A percentile compares a stretch with the other conserved stretches of the same genome.
Evolutionary conservation across 2,329 filamentous ascomycete species (phyloP).

Genomic region (Calonectria henricotiae): DNA sequence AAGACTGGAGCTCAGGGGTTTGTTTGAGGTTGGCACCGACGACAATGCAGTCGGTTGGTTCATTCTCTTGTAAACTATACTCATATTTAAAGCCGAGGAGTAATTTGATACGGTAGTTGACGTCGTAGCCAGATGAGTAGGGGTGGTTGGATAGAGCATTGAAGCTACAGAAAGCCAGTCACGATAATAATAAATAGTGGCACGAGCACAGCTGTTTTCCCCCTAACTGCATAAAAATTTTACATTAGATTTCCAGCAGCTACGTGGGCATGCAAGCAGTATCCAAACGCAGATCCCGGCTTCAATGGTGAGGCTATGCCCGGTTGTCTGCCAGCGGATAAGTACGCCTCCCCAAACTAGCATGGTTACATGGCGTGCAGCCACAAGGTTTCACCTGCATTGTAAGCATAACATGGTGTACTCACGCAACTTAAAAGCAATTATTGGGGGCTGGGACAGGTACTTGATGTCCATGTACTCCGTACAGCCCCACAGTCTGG

Average conservation of each 20-base stretch:
- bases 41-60: neutral
- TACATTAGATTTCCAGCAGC: neutral
- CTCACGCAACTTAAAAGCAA: constrained; percentile 14
- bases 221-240: neutral
- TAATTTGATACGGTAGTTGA: neutral
- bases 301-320: neutral
- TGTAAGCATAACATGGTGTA: neutral
- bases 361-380: constrained; percentile 1
- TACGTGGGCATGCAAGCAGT: neutral
- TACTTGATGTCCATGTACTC: constrained; percentile 13
- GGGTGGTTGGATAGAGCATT: too few species aligned
- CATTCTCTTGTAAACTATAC: neutral
- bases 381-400: neutral
- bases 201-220: neutral
- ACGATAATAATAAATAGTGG: neutral
- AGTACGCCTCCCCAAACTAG: constrained; percentile 1
- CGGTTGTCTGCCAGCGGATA: too few species aligned
- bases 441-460: neutral
- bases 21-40: neutral
- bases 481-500: neutral
- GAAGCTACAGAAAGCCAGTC: neutral
- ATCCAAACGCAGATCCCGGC: neutral
- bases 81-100: neutral
- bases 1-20: constrained; percentile 6
- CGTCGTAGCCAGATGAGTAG: neutral